Evolutionary conservation across 1,284 basidiomycete species (phyloP).

Genomic region (Cryptococcus hybrid): DNA sequence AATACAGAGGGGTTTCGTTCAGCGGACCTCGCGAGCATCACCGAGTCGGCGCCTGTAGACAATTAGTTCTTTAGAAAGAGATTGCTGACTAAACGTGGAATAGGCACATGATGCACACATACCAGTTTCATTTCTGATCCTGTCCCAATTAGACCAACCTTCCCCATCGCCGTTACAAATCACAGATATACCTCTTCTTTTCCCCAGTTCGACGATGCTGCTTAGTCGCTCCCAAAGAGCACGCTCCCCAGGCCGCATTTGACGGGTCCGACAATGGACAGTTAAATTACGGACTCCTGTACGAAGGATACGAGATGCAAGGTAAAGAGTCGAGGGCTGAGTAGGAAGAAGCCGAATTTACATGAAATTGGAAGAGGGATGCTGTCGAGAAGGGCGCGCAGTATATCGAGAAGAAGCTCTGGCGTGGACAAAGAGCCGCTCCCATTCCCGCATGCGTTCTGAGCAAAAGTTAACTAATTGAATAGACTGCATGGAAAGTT

Average conservation of each 20-base stretch:
- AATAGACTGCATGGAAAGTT: not conserved
- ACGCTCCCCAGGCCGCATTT: conserved; percentile 81
- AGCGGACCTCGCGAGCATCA: conserved; percentile 94
- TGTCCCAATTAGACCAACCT: conserved; percentile 72
- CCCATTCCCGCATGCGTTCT: conserved; percentile 91
- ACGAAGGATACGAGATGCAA: conserved; percentile 80
- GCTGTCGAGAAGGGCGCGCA: conserved; percentile 69
- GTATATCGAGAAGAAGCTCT: conserved; percentile 82
- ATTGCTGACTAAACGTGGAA: not conserved
- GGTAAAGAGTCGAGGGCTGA: conserved; percentile 79
- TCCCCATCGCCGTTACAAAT: conserved; percentile 93
- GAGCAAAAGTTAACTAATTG: not conserved
- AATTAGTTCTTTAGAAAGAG: conserved; percentile 4
- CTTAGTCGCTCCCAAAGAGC: conserved; percentile 76
- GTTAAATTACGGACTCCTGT: conserved; percentile 89
- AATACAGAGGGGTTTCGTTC: conserved; percentile 93
- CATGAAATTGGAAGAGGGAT: conserved; percentile 81
- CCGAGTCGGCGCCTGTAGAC: conserved; percentile 71
- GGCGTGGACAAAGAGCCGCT: conserved; percentile 91
- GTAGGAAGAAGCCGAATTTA: conserved; percentile 85
- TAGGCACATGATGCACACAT: conserved; percentile 10
- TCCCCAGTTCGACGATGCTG: conserved; percentile 72
- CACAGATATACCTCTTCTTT: conserved; percentile 65
- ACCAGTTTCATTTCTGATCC: conserved; percentile 74
- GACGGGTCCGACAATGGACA: conserved; percentile 91